phyloP scores from a whole-genome alignment of 306 rosid genomes.

The Hippophae gyantsensis region DNA sequence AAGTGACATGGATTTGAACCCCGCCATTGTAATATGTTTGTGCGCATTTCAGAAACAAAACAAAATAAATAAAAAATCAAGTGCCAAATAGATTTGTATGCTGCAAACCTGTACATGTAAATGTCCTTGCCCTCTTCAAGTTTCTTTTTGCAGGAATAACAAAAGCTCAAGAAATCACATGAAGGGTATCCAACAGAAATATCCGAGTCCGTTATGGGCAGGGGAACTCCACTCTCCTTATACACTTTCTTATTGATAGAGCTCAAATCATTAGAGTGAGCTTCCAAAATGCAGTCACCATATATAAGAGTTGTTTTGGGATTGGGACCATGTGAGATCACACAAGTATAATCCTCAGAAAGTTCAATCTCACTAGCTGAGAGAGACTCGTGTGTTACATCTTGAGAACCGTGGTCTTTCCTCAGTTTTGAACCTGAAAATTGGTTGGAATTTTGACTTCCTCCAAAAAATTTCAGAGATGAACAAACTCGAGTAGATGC shows the following conservation, averaged over 20 bases:
- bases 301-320: slow-evolving; percentile 75
- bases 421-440: slow-evolving; percentile 10
- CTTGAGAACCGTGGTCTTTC: slow-evolving; percentile 32
- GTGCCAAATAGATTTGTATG: slow-evolving; percentile 6
- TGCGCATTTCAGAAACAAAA: no score
- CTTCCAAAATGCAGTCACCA: slow-evolving; percentile 74
- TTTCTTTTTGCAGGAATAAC: slow-evolving; percentile 62
- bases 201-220: neutral
- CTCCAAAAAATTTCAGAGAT: slow-evolving; percentile 45
- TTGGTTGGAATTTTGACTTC: slow-evolving; percentile 29
- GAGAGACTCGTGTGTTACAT: slow-evolving; percentile 40
- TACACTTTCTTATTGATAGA: slow-evolving; percentile 32
- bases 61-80: neutral
- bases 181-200: slow-evolving; percentile 36
- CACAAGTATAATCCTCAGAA: slow-evolving; percentile 90
- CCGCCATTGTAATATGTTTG: no score
- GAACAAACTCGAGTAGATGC: slow-evolving; percentile 18
- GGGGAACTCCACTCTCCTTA: slow-evolving; percentile 24
- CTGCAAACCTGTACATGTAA: slow-evolving; percentile 67
- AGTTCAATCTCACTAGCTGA: slow-evolving; percentile 71
- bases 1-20: no score
- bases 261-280: slow-evolving; percentile 33
- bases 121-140: slow-evolving; percentile 77
- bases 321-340: slow-evolving; percentile 66
- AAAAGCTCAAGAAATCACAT: slow-evolving; percentile 56